A percentile compares a stretch with the other conserved stretches of the same genome.
Conservation (phyloP, 352 stramenopile species). For the Phytophthora crassamura region DNA sequence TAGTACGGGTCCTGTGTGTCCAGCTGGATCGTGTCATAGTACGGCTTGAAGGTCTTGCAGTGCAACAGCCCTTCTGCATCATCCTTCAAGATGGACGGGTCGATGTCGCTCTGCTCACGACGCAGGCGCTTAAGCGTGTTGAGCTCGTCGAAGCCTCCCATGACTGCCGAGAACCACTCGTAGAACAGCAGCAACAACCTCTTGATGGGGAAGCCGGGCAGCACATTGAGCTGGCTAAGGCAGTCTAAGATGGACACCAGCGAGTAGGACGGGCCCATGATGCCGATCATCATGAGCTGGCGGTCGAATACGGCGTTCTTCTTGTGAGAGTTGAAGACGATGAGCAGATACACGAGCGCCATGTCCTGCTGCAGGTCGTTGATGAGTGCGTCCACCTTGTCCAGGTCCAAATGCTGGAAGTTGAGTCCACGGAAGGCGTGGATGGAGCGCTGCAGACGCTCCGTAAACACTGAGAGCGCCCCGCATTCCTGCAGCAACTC, state of each 20-base stretch:
- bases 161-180: constrained; percentile 68
- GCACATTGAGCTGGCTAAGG: constrained; percentile 68
- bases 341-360: constrained; percentile 79
- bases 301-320: constrained; percentile 73
- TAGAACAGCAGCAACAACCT: constrained; percentile 74
- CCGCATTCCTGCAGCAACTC: constrained; percentile 79
- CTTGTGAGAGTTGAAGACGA: constrained; percentile 76
- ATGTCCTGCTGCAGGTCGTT: constrained; percentile 78
- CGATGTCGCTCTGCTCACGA: constrained; percentile 45
- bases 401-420: constrained; percentile 75
- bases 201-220: constrained; percentile 84
- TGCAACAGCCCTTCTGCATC: constrained; percentile 54
- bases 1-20: constrained; percentile 75
- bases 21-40: constrained; percentile 52
- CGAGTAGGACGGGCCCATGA: constrained; percentile 58
- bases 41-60: constrained; percentile 77
- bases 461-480: constrained; percentile 67
- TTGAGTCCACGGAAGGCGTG: constrained; percentile 75
- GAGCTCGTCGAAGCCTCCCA: constrained; percentile 63
- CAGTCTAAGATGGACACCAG: constrained; percentile 81
- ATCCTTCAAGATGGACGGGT: constrained; percentile 55
- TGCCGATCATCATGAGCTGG: constrained; percentile 71
- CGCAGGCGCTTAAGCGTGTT: constrained; percentile 62
- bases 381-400: constrained; percentile 70
- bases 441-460: constrained; percentile 68